Evolutionary conservation across 1,139 yeast genomes (phyloP), one percentile per base, ranked within the genome.

Genomic region (Taphrina deformans): DNA sequence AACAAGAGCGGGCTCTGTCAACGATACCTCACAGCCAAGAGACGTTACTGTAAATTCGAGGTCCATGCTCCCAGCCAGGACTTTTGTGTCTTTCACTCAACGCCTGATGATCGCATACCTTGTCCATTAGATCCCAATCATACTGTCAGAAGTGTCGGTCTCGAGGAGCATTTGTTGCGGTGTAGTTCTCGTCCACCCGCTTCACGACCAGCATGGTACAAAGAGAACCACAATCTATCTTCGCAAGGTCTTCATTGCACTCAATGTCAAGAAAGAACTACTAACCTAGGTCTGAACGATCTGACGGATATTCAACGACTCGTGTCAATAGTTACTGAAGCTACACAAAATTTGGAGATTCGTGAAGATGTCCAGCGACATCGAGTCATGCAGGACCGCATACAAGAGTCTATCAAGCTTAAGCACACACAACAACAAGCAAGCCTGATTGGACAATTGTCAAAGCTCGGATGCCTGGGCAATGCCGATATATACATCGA

Each of bases 391-490:
- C 21, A 53, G 35, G 48, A 38, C 21, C 45, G 58, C 2, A 14
- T 53, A 2, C 46, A 53, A 38, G 48, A 10, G 4, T 14, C 35
- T 27, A 24, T 35, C n/a, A 21, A 53, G 9, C 16, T 35, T 27
- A 53, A 53, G 21, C 58, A 53, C 35, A 14, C 58, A 12, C 58
- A 38, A 38, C 58, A 53, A 53, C 58, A 53, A 16, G 58, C 58
- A 9, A 53, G 58, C 38, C 58, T 53, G 10, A 35, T 53, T 41
- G 58, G 48, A 2, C 58, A 38, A 12, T 23, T 53, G 10, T 29
- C 35, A 1, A 21, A 27, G 44, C 16, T 27, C 3, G 48, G 18
- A 12, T 24, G 16, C n/a, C 10, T 53, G 35, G 26, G 0, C 16
- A 27, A 31, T 14, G 35, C 16, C 33, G 58, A 53, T 23, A 1